phyloP scores from a whole-genome alignment of 441 rosid genomes.

The Mallotus repandus region DNA sequence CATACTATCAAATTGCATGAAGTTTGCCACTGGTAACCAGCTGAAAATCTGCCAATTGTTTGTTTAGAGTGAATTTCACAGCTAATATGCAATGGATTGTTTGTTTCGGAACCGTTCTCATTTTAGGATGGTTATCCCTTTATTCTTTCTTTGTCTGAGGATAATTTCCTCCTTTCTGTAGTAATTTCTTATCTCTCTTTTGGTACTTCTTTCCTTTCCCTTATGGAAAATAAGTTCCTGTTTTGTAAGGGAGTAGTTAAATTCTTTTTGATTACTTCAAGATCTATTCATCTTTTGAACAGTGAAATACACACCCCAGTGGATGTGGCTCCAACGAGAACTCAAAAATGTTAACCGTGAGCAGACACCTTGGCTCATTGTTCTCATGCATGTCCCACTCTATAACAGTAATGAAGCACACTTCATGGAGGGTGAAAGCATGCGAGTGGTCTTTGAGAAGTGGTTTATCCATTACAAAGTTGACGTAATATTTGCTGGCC shows the following conservation, averaged over 20 bases:
- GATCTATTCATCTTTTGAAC: constrained; percentile 18
- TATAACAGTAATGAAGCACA: constrained; percentile 46
- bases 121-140: not conserved
- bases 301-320: constrained; percentile 54
- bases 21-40: not conserved
- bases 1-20: not conserved
- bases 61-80: not conserved
- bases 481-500: constrained; percentile 48
- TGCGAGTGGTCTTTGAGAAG: constrained; percentile 41
- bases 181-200: not conserved
- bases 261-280: not conserved
- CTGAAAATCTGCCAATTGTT: not conserved
- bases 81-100: not conserved
- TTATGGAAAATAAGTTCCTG: not conserved
- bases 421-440: constrained; percentile 55
- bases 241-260: not conserved
- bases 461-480: constrained; percentile 43
- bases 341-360: constrained; percentile 43
- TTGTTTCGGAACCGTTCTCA: not conserved
- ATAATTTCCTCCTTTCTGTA: not conserved
- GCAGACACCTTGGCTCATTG: constrained; percentile 55
- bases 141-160: not conserved
- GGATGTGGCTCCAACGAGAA: constrained; percentile 45
- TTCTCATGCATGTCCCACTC: constrained; percentile 47
- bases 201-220: not conserved